These are phyloP conservation scores for Thinopyrum elongatum DNA, from an alignment of 176 grass and related monocot species.

Conservation along the genomic window DNA sequence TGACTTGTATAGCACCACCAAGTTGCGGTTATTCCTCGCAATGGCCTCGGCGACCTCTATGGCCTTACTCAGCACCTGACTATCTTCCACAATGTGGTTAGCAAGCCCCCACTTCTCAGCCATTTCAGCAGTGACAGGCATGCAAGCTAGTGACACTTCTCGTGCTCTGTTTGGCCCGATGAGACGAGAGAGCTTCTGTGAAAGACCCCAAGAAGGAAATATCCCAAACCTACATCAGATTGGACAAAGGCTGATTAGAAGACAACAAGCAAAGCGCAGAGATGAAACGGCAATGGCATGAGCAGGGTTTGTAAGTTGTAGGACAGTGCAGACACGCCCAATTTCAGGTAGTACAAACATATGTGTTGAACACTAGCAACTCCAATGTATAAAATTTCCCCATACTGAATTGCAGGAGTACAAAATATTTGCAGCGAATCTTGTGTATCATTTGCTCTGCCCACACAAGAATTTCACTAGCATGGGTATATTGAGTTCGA, in stretches of 20 bases:
- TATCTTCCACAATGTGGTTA: constrained; percentile 73
- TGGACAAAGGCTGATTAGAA: constrained; percentile 6
- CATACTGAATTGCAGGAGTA: background rate
- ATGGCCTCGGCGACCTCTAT: constrained; percentile 63
- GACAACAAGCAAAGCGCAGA: background rate
- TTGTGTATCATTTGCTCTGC: background rate
- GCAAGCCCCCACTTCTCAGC: constrained; percentile 90
- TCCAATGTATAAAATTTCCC: background rate
- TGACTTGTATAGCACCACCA: constrained; percentile 78
- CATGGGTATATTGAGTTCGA: background rate
- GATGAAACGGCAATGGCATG: background rate
- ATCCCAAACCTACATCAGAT: constrained; percentile 78
- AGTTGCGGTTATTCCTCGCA: constrained; percentile 65
- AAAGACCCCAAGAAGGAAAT: constrained; percentile 95
- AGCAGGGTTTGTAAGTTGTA: background rate
- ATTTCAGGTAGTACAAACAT: background rate
- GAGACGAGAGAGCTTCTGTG: constrained; percentile 82
- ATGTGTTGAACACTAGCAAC: background rate
- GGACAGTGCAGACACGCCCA: background rate
- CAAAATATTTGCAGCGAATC: background rate
- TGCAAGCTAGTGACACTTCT: constrained; percentile 72
- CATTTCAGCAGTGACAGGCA: constrained; percentile 70
- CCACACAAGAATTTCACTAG: background rate
- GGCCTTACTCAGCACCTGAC: constrained; percentile 65
- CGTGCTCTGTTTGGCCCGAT: constrained; percentile 85